phyloP scores from a whole-genome alignment of 2,329 filamentous ascomycete species.

The Alternaria solani region DNA sequence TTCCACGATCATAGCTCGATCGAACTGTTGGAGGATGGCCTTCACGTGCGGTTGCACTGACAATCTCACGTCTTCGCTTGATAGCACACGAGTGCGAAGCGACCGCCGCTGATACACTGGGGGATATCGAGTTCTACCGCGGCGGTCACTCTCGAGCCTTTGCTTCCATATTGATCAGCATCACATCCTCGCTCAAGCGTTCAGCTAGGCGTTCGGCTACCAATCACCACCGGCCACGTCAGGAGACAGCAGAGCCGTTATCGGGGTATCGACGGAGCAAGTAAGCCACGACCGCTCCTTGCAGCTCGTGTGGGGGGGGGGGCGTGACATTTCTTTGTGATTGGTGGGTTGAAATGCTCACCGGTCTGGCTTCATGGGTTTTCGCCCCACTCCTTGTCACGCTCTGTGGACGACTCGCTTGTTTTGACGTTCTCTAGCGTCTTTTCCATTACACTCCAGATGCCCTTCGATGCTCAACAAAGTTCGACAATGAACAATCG shows the following conservation, averaged over 20 bases:
- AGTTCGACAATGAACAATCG: slow-evolving; percentile 21
- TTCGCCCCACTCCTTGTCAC: slow-evolving; percentile 34
- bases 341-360: slow-evolving; percentile 36
- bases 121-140: slow-evolving; percentile 3
- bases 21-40: slow-evolving; percentile 26
- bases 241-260: slow-evolving; percentile 48
- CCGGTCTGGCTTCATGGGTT: slow-evolving; percentile 34
- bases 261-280: slow-evolving; percentile 42
- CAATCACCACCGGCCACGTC: slow-evolving; percentile 51
- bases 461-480: slow-evolving; percentile 36
- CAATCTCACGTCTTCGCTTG: slow-evolving; percentile 14
- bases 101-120: not conserved
- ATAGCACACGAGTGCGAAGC: slow-evolving; percentile 5
- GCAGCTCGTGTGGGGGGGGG: slow-evolving; percentile 36
- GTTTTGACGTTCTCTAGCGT: slow-evolving; percentile 46
- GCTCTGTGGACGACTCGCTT: slow-evolving; percentile 37
- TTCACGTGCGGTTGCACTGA: slow-evolving; percentile 34
- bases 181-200: slow-evolving; percentile 34
- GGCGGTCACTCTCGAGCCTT: slow-evolving; percentile 7
- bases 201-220: slow-evolving; percentile 37
- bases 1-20: slow-evolving; percentile 32
- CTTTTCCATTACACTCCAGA: slow-evolving; percentile 31
- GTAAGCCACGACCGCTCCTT: slow-evolving; percentile 49
- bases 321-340: slow-evolving; percentile 25
- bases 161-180: slow-evolving; percentile 22